A percentile compares a stretch with the other conserved stretches of the same genome.
Evolutionary conservation across 1,284 basidiomycete species (phyloP).

Genomic region (Xerocomus minutiporus): DNA sequence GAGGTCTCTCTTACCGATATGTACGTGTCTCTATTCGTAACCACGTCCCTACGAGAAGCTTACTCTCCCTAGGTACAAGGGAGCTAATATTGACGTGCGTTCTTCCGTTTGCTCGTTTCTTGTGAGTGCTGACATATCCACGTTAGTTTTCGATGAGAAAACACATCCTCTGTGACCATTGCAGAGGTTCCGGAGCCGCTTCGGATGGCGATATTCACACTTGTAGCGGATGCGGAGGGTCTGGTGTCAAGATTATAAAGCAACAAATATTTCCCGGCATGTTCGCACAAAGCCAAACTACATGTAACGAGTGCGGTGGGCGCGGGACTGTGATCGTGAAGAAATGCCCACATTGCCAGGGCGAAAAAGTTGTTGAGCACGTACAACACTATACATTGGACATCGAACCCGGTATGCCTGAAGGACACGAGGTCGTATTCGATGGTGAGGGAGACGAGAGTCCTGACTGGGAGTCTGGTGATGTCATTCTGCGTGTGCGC

Average conservation of each 20-base stretch:
- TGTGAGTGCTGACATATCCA: constrained; percentile 7
- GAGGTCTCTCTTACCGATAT: constrained; percentile 84
- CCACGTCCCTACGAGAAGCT: constrained; percentile 8
- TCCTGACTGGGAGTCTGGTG: constrained; percentile 89
- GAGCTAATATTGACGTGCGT: constrained; percentile 76
- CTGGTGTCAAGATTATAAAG: constrained; percentile 78
- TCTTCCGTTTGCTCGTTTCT: background rate
- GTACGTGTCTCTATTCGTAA: constrained; percentile 38
- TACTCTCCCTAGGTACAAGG: constrained; percentile 54
- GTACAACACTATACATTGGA: constrained; percentile 78
- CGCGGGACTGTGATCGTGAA: constrained; percentile 75
- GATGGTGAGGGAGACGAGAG: constrained; percentile 92
- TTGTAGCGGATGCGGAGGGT: constrained; percentile 78
- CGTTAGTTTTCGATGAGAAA: constrained; percentile 86
- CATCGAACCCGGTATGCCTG: constrained; percentile 83
- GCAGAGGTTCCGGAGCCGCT: constrained; percentile 87
- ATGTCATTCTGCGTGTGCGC: constrained; percentile 79
- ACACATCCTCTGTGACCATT: constrained; percentile 87
- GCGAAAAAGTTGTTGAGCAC: constrained; percentile 79
- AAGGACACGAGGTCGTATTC: constrained; percentile 87
- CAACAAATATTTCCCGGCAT: constrained; percentile 96
- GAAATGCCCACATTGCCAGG: constrained; percentile 78
- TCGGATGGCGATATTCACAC: constrained; percentile 81
- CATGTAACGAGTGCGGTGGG: constrained; percentile 79
- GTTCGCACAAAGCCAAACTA: constrained; percentile 79